Conservation (phyloP, 1,284 basidiomycete species). For the Sutorius eximius region DNA sequence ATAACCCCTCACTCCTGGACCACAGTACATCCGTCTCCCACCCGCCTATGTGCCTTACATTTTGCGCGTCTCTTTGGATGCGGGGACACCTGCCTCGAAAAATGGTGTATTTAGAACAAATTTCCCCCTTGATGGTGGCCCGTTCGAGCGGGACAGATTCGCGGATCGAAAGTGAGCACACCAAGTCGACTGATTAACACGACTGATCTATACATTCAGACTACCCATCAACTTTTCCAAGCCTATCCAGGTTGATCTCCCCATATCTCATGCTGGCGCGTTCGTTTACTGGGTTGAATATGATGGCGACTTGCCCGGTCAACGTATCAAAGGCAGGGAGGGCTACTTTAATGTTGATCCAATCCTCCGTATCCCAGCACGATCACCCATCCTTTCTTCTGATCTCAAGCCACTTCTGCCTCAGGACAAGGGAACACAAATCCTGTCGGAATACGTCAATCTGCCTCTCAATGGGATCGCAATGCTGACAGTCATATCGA, state of each 20-base stretch:
- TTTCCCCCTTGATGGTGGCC: constrained; percentile 89
- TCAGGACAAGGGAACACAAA: constrained; percentile 46
- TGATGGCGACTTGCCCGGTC: constrained; percentile 57
- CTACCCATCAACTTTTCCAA: constrained; percentile 82
- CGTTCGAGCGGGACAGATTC: constrained; percentile 78
- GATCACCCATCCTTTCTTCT: constrained; percentile 68
- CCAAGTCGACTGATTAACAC: not conserved
- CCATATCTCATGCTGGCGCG: constrained; percentile 92
- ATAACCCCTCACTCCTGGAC: constrained; percentile 13
- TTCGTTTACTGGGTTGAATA: constrained; percentile 95
- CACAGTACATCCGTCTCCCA: constrained; percentile 90
- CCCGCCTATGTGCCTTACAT: constrained; percentile 89
- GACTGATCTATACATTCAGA: constrained; percentile 40
- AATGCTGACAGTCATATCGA: constrained; percentile 87
- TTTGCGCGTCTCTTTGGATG: constrained; percentile 83
- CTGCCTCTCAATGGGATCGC: constrained; percentile 84
- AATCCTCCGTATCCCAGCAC: constrained; percentile 70
- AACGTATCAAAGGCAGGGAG: constrained; percentile 74
- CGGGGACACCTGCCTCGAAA: constrained; percentile 83
- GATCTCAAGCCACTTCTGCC: constrained; percentile 54
- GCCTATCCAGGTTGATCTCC: constrained; percentile 88
- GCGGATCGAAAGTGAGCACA: constrained; percentile 66
- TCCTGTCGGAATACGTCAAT: constrained; percentile 53
- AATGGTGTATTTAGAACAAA: constrained; percentile 93
- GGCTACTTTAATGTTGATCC: constrained; percentile 97